These are phyloP conservation scores for Cercophora scortea DNA, from an alignment of 495 filamentous ascomycete genomes.

Conservation along the genomic window DNA sequence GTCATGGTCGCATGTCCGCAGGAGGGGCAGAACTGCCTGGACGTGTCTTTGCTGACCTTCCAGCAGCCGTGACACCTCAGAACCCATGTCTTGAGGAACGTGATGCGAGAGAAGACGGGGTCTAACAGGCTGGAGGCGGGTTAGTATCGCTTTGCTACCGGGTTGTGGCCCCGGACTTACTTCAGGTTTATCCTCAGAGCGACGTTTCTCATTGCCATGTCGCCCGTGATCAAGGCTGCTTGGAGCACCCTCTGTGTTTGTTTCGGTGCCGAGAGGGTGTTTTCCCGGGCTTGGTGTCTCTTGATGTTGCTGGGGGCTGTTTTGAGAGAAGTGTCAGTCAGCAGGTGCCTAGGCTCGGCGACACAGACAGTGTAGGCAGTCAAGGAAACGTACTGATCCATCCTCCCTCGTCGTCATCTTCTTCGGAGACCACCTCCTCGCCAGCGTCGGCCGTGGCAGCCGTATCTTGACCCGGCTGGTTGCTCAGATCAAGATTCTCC, in stretches of 20 bases:
- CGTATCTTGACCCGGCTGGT: slow-evolving; percentile 26
- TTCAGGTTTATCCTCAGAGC: slow-evolving; percentile 90
- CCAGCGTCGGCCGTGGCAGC: slow-evolving; percentile 56
- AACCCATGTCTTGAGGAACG: slow-evolving; percentile 74
- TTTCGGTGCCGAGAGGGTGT: slow-evolving; percentile 33
- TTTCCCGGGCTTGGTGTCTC: slow-evolving; percentile 65
- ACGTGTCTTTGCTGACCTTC: slow-evolving; percentile 72
- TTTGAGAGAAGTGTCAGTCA: no score
- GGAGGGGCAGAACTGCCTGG: slow-evolving; percentile 85
- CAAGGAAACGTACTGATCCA: slow-evolving; percentile 62
- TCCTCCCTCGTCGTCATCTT: slow-evolving; percentile 22
- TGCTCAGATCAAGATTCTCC: slow-evolving; percentile 6
- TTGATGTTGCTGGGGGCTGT: slow-evolving; percentile 75
- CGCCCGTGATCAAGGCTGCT: slow-evolving; percentile 81
- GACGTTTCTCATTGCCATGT: slow-evolving; percentile 97
- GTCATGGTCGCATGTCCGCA: slow-evolving; percentile 86
- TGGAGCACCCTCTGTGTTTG: slow-evolving; percentile 58
- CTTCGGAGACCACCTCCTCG: slow-evolving; percentile 31
- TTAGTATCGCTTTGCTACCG: background rate
- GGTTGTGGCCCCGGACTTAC: slow-evolving; percentile 7
- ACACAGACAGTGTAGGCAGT: no score
- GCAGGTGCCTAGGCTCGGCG: no score
- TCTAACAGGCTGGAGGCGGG: slow-evolving; percentile 54
- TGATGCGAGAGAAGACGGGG: slow-evolving; percentile 64
- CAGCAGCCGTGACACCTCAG: slow-evolving; percentile 95